Percentiles rank a stretch among this genome's conserved stretches.
phyloP scores from a whole-genome alignment of 345 rosid genomes.

The Nephelium lappaceum region DNA sequence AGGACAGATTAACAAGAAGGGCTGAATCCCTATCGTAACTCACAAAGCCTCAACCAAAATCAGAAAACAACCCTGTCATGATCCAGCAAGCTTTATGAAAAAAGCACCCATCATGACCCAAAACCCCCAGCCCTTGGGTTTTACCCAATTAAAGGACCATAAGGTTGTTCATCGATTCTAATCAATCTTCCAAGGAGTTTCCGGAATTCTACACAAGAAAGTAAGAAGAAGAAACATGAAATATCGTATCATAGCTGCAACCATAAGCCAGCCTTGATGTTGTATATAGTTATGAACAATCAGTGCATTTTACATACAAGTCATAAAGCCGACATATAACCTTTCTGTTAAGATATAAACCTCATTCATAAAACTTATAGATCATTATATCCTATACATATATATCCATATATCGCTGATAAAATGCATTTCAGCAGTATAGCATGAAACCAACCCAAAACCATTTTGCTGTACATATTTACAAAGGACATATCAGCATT shows the following conservation, averaged over 20 bases:
- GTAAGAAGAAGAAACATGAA: neutral
- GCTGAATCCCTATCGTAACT: no score
- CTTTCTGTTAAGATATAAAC: neutral
- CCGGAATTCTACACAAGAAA: no score
- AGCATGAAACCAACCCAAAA: constrained; percentile 21
- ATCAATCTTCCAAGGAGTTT: no score
- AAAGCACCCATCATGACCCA: no score
- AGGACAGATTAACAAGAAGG: no score
- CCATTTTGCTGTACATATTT: constrained; percentile 32
- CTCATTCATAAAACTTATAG: constrained; percentile 5
- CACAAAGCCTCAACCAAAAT: no score
- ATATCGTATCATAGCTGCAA: neutral
- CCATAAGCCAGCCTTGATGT: neutral
- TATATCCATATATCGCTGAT: neutral
- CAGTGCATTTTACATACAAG: constrained; percentile 14
- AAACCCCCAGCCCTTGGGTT: no score
- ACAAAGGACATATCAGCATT: constrained; percentile 21
- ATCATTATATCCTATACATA: neutral
- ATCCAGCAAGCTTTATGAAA: no score
- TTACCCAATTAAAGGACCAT: no score
- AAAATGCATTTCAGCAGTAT: constrained; percentile 13
- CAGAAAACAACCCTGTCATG: no score
- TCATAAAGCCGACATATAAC: constrained; percentile 12
- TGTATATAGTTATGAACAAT: constrained; percentile 9
- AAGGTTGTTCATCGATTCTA: no score